phyloP scores from a whole-genome alignment of 2,329 filamentous ascomycete genomes.

The Ceratocystis eucalypticola region DNA sequence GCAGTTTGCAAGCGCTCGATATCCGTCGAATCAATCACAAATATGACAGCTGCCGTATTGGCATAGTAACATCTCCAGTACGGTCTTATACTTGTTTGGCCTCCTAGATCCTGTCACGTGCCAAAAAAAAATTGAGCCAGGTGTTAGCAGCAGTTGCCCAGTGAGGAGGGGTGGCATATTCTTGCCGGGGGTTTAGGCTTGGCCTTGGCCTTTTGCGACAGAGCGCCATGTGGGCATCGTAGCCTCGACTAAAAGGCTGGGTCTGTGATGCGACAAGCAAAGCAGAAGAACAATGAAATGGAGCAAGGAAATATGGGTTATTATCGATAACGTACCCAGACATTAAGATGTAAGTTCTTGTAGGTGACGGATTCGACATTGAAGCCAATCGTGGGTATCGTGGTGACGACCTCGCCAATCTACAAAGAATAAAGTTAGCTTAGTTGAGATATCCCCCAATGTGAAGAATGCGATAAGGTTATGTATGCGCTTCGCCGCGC shows the following conservation, averaged over 20 bases:
- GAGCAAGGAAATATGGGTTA: neutral
- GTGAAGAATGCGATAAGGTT: constrained; percentile 1
- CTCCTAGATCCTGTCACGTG: constrained; percentile 61
- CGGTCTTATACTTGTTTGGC: constrained; percentile 94
- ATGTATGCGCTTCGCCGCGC: neutral
- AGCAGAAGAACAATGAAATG: neutral
- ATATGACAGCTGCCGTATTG: constrained; percentile 95
- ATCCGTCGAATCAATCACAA: constrained; percentile 96
- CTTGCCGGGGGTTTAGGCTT: too few relatives aligned
- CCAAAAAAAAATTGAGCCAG: constrained; percentile 5
- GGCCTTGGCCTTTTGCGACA: neutral
- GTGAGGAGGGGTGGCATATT: too few relatives aligned
- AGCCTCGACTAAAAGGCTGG: constrained; percentile 12
- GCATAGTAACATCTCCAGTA: constrained; percentile 99
- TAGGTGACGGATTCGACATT: constrained; percentile 98
- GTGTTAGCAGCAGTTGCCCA: constrained; percentile 19
- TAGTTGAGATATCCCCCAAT: constrained; percentile 4
- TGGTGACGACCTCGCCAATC: constrained; percentile 98
- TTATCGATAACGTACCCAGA: constrained; percentile 56
- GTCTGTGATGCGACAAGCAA: neutral
- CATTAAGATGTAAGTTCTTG: constrained; percentile 96
- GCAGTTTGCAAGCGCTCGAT: constrained; percentile 89
- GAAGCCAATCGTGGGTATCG: constrained; percentile 97
- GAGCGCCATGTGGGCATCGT: neutral
- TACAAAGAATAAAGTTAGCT: constrained; percentile 28